Conservation (phyloP, 768 basidiomycete species). For the Mycena rosella region DNA sequence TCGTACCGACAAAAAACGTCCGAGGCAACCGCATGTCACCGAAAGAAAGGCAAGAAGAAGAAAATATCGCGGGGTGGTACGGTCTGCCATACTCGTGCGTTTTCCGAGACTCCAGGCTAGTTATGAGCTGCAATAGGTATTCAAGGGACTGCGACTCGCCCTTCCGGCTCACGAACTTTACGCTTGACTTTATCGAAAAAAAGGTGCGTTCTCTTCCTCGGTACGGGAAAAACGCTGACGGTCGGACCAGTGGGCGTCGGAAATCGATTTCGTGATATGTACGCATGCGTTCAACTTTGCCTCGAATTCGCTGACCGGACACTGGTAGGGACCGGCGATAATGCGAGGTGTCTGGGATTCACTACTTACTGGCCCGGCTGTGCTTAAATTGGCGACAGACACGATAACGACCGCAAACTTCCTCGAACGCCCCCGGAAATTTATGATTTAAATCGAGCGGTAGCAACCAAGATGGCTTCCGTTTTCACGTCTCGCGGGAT, state of each 20-base stretch:
- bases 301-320: neutral
- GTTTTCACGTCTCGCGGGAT: constrained; percentile 80
- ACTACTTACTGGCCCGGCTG: neutral
- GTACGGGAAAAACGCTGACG: neutral
- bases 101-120: neutral
- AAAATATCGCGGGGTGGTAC: constrained; percentile 68
- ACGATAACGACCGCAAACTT: constrained; percentile 86
- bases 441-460: constrained; percentile 74
- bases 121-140: constrained; percentile 8
- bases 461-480: constrained; percentile 78
- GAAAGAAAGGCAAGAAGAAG: constrained; percentile 69
- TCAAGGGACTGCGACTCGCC: constrained; percentile 86
- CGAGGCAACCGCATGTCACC: constrained; percentile 76
- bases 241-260: constrained; percentile 67
- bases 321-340: constrained; percentile 80
- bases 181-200: constrained; percentile 82
- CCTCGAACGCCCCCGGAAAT: constrained; percentile 89
- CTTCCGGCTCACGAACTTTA: constrained; percentile 80
- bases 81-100: constrained; percentile 78
- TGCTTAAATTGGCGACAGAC: constrained; percentile 57
- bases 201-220: constrained; percentile 44
- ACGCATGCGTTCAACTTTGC: neutral
- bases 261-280: constrained; percentile 95
- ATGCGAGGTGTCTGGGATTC: constrained; percentile 63
- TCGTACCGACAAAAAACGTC: constrained; percentile 67